Evolutionary conservation across 2,329 filamentous ascomycete genomes (phyloP), one percentile per base, ranked within the genome.

Genomic region (Colletotrichum horii): DNA sequence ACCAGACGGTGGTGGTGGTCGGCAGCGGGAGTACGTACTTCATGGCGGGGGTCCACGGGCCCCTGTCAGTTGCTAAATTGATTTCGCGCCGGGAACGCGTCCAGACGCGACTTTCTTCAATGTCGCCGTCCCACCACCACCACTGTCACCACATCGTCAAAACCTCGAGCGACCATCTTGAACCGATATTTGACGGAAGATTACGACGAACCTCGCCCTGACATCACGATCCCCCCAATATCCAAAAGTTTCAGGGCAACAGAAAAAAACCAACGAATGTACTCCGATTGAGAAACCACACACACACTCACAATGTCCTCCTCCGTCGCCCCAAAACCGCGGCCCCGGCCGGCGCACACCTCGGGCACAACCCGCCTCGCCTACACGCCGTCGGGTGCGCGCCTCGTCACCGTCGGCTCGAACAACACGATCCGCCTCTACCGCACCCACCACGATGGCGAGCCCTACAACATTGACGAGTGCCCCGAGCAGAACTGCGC

Each of bases 361-460:
- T 93, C 94, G 70, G 97, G 97, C 78, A 92, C 93, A 73, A 98
- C 97, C 4, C 96, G 93, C 80, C 93, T 97, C 79, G 91, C 94
- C 78, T 98, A 98, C 85, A 98, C 96, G 1, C 95, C 95, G 8
- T 93, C 98, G 83, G 97, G 97, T 77, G 91, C 90, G 79, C 95
- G 94, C 80, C 90, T 99, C 74, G 92, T 98, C 78, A 98, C 97
- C 14, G 96, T 96, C 76, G 97, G 97, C 78, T 94, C 95, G 75
- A 98, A 98, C 87, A 97, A 97, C 81, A 95, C 95, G 9, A 96
- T 98, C 81, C 94, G 97, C 66, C 91, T 98, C 66, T 99, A 98
- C 87, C 95, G 94, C 79, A 97, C 96, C 16, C 95, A 95, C 76
- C 97, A 94, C 52, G 94, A 98, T 86, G 96, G 96, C 80, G 97